Conservation (phyloP, 345 rosid genomes). For the Erysimum cheiranthoides region DNA sequence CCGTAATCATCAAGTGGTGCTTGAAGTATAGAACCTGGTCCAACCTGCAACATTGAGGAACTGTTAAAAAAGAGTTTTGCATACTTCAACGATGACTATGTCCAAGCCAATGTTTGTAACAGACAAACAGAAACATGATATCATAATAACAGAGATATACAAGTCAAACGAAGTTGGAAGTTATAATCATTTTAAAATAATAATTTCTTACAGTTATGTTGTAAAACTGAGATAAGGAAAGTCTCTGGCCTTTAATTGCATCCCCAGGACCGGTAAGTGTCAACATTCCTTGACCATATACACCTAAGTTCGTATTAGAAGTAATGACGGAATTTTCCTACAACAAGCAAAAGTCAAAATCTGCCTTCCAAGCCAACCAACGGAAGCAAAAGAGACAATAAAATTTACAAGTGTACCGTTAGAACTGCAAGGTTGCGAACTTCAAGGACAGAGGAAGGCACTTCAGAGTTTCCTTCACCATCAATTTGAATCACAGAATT, state of each 20-base stretch:
- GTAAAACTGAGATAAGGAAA: conserved; percentile 90
- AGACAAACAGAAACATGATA: conserved; percentile 30
- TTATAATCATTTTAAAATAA: conserved; percentile 14
- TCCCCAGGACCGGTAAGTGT: conserved; percentile 83
- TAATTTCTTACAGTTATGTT: conserved; percentile 82
- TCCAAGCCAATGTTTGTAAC: conserved; percentile 13
- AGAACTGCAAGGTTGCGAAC: conserved; percentile 95
- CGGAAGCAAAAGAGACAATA: conserved; percentile 12
- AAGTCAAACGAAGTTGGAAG: conserved; percentile 30
- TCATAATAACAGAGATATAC: conserved; percentile 25
- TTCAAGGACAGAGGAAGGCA: conserved; percentile 90
- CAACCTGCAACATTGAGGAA: conserved; percentile 63
- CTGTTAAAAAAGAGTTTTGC: conserved; percentile 33
- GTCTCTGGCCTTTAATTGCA: conserved; percentile 92
- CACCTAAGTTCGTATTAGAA: conserved; percentile 85
- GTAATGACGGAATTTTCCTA: conserved; percentile 84
- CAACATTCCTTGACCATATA: conserved; percentile 95
- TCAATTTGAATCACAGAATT: conserved; percentile 91
- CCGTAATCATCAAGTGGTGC: conserved; percentile 81
- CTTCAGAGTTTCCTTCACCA: conserved; percentile 90
- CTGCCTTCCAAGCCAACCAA: conserved; percentile 31
- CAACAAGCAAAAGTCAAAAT: conserved; percentile 43
- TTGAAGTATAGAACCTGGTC: conserved; percentile 86
- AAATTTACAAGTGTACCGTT: conserved; percentile 60
- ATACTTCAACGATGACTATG: conserved; percentile 14